Evolutionary conservation across 2,329 filamentous ascomycete genomes (phyloP), one percentile per base, ranked within the genome.

Genomic region (Coniochaeta ligniaria): DNA sequence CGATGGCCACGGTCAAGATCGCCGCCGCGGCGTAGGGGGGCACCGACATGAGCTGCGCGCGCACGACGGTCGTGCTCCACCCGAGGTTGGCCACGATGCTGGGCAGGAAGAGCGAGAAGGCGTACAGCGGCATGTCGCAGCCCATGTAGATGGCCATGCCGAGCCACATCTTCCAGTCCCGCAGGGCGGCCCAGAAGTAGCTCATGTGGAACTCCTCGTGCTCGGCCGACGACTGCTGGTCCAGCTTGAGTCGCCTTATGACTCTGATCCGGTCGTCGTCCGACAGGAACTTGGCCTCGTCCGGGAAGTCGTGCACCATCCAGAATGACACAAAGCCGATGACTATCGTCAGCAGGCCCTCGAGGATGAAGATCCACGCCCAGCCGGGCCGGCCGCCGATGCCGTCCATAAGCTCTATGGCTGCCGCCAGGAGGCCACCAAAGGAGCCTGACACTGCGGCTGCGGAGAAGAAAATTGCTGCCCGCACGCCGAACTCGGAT

Each of bases 261-360:
- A 94, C 88, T 17, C 90, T 83, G 5, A 78, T 77, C 12, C 88
- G 85, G 66, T 95, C 90, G 1, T 81, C 80, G 0, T 80, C 78
- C 0, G 83, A 82, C 5, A 95, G 79, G 70, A 93, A 94, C 0
- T 70, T 81, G 6, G 90, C 89, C 55, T 87, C 80, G 64, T 91
- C 88, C 0, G 91, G 91, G 71, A 91, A 94, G 69, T 95, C 90
- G 66, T 90, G 84, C 2, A 93, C 88, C 74, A 89, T 80, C 83
- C 85, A 91, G 75, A 87, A 91, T 6, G 83, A 87, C 1, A 78
- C 73, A 5, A 87, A 61, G 1, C 88, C 90, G 6, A 90, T 79
- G 1, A 90, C 1, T 1, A 91, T 78, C 0, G 89, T 92, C 0
- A 83, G 78, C 0, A 91, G 73, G 4, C 90, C 90, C 73, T 89